These are phyloP conservation scores for Cyclostephanos invisitatus DNA, from an alignment of 108 stramenopile genomes.

Conservation along the genomic window DNA sequence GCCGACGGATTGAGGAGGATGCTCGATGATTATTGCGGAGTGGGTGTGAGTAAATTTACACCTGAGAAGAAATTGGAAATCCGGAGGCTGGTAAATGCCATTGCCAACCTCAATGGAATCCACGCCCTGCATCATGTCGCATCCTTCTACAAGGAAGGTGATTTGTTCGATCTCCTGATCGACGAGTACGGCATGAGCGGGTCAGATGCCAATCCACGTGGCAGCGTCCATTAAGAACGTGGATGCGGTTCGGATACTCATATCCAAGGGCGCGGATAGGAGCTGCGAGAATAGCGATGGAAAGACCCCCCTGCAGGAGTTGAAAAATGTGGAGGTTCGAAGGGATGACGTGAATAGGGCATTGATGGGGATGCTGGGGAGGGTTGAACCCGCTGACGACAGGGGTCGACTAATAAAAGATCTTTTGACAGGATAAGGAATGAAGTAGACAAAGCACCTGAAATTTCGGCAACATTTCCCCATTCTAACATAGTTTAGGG, in stretches of 20 bases:
- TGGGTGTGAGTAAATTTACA: constrained; percentile 18
- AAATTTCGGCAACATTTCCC: too few species aligned
- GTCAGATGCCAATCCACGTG: too few species aligned
- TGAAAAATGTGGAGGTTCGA: background rate
- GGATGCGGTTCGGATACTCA: constrained; percentile 18
- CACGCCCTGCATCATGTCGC: constrained; percentile 6
- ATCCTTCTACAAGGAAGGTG: constrained; percentile 16
- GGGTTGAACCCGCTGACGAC: too few species aligned
- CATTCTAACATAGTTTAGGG: too few species aligned
- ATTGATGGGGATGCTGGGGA: too few species aligned
- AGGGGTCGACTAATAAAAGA: too few species aligned
- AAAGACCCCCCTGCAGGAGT: constrained; percentile 10
- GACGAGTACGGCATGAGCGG: constrained; percentile 15
- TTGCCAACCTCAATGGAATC: constrained; percentile 7
- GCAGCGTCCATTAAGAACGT: too few species aligned
- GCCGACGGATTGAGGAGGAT: background rate
- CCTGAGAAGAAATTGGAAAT: constrained; percentile 22
- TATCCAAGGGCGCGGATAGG: constrained; percentile 31
- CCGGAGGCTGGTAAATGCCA: constrained; percentile 13
- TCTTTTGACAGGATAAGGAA: too few species aligned
- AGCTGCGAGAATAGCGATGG: constrained; percentile 9
- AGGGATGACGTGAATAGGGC: too few species aligned
- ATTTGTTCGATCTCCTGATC: constrained; percentile 25
- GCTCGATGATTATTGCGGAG: background rate
- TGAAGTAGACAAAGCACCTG: too few species aligned